Evolutionary conservation across 129 eudicot species (phyloP).

Genomic region (Escallonia rubra): DNA sequence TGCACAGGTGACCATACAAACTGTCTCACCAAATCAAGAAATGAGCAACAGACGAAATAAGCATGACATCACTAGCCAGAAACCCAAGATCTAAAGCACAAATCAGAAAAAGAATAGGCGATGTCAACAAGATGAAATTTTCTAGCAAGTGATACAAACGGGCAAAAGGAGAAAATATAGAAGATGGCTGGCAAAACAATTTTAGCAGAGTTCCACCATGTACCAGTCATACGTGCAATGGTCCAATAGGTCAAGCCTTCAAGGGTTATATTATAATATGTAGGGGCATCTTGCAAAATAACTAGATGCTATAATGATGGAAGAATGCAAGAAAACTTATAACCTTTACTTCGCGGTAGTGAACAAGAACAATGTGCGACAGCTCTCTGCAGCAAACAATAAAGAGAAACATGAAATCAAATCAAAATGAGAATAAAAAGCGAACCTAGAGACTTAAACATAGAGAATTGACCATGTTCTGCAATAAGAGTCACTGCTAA

Average conservation of each 20-base stretch:
- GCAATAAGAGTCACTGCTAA: background rate
- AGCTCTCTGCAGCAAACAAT: slow-evolving; percentile 69
- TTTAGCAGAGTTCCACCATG: background rate
- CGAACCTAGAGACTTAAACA: background rate
- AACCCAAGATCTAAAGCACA: background rate
- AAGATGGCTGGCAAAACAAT: background rate
- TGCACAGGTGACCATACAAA: background rate
- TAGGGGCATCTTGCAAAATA: background rate
- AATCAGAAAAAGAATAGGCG: background rate
- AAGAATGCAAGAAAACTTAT: slow-evolving; percentile 7
- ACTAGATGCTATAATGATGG: background rate
- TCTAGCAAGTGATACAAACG: no score
- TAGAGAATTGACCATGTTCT: background rate
- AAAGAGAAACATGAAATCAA: slow-evolving; percentile 10
- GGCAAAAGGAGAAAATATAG: background rate
- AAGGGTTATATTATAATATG: background rate
- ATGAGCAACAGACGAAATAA: background rate
- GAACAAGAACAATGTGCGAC: slow-evolving; percentile 89
- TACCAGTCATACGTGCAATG: background rate
- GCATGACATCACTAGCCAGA: background rate
- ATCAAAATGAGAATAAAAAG: slow-evolving; percentile 4
- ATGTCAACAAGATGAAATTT: background rate
- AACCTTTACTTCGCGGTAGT: slow-evolving; percentile 98
- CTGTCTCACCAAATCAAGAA: background rate
- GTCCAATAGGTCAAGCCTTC: background rate